These are phyloP conservation scores for Escallonia herrerae DNA, from an alignment of 129 eudicot genomes.

Conservation along the genomic window DNA sequence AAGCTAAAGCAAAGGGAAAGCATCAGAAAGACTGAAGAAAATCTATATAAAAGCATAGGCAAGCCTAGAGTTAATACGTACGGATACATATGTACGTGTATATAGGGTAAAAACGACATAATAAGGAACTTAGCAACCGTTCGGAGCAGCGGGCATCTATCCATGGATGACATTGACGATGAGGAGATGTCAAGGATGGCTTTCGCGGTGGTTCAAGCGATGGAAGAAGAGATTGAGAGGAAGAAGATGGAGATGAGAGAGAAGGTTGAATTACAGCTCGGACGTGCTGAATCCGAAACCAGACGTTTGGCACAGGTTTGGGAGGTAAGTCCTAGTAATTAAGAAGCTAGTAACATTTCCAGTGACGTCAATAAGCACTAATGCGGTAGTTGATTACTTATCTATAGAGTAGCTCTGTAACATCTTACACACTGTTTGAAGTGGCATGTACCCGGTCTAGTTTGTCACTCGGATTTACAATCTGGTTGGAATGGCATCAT, in stretches of 20 bases:
- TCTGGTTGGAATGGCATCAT: no score
- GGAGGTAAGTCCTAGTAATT: slow-evolving; percentile 38
- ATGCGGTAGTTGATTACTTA: neutral
- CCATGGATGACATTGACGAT: slow-evolving; percentile 39
- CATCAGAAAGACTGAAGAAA: neutral
- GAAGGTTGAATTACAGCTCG: slow-evolving; percentile 52
- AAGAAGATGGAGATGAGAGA: slow-evolving; percentile 52
- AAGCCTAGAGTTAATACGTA: no score
- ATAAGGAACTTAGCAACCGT: slow-evolving; percentile 31
- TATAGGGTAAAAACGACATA: slow-evolving; percentile 1
- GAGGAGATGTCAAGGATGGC: slow-evolving; percentile 43
- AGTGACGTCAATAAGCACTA: no score
- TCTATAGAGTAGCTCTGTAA: no score
- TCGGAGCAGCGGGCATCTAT: slow-evolving; percentile 35
- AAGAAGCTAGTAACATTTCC: neutral
- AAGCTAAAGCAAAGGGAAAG: neutral
- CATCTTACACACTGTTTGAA: no score
- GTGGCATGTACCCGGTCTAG: neutral
- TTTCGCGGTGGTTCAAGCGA: slow-evolving; percentile 48
- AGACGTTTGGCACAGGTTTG: slow-evolving; percentile 66
- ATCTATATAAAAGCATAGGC: neutral
- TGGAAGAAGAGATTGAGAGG: slow-evolving; percentile 74
- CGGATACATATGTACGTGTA: neutral
- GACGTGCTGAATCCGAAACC: slow-evolving; percentile 60
- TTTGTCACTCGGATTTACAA: neutral